Evolutionary conservation across 331 rosid species (phyloP), one percentile per base, ranked within the genome.

Genomic region (Quercus phellos): DNA sequence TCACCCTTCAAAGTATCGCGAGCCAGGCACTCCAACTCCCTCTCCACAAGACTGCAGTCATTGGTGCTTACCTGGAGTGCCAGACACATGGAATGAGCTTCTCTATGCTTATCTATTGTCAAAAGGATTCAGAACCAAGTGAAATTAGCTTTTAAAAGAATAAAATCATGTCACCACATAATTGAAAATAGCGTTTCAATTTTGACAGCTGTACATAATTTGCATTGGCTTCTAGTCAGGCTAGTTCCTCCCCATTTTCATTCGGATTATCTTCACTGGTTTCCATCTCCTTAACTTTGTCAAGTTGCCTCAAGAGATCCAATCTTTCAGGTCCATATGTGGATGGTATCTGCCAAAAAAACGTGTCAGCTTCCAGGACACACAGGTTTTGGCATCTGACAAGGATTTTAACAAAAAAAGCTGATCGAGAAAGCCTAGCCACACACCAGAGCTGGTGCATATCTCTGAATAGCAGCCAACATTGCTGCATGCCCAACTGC

Each of bases 401-500:
- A 6, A 77, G 21, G 76, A 42, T 56, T 46, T 66, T 35, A 21
- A 71, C 13, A 11, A 18, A 51, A 3, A n/a, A 6, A 51, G 78
- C 66, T 26, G 74, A 32, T 75, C 55, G 16, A 71, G 5, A 9
- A 74, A 68, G 74, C 42, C 19, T 70, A 69, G 73, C 53, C 75
- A 77, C 89, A 72, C 82, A 95, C 98, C 92, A 95, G 88, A 74
- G 97, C 79, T 63, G 99, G 99, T 55, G 91, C 91, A 78, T 95
- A 95, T 95, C 98, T 90, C 88, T 95, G 96, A 84, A 95, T 95
- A 64, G 99, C 99, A 72, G 99, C 98, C 85, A 95, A 82, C 90
- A 95, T 92, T 56, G 99, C 99, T 32, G 99, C 99, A 85, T 92
- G 99, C 59, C 99, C 99, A 74, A 95, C 93, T 10, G 99, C 99